A percentile compares a stretch with the other conserved stretches of the same genome.
Conservation (phyloP, 352 stramenopile genomes). For the Pythium volutum region DNA sequence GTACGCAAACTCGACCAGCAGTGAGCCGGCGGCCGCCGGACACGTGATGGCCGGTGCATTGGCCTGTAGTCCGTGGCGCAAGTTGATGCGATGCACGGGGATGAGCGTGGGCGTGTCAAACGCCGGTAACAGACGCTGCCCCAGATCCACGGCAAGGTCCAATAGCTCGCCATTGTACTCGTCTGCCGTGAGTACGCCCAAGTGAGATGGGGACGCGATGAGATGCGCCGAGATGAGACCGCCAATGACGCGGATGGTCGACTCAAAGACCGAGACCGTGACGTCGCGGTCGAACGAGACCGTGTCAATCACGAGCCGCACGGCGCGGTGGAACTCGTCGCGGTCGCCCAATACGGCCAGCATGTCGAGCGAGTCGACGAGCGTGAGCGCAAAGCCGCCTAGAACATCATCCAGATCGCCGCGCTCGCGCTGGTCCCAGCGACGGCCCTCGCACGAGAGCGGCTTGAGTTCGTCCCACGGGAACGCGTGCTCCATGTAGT, state of each 20-base stretch:
- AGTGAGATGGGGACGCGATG: constrained; percentile 57
- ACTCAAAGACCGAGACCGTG: constrained; percentile 92
- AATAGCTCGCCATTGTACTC: constrained; percentile 95
- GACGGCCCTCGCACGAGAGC: constrained; percentile 66
- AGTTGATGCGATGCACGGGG: constrained; percentile 96
- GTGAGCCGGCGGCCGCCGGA: constrained; percentile 93
- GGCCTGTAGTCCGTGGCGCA: constrained; percentile 56
- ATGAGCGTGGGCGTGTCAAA: constrained; percentile 96
- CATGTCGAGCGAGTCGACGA: constrained; percentile 90
- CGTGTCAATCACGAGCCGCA: constrained; percentile 54
- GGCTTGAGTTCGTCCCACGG: constrained; percentile 88
- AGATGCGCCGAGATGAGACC: constrained; percentile 91
- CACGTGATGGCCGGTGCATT: constrained; percentile 91
- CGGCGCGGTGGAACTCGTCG: constrained; percentile 66
- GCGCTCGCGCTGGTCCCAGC: constrained; percentile 76
- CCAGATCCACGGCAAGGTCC: constrained; percentile 92
- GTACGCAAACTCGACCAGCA: constrained; percentile 96
- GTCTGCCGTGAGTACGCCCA: constrained; percentile 45
- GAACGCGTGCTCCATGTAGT: constrained; percentile 87
- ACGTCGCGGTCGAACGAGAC: constrained; percentile 86
- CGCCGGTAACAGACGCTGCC: constrained; percentile 91
- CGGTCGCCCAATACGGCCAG: constrained; percentile 82
- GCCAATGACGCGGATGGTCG: constrained; percentile 91
- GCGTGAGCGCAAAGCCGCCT: constrained; percentile 77
- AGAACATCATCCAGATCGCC: constrained; percentile 86